These are phyloP conservation scores for Tolypocladium amazonense DNA, from an alignment of 2,329 filamentous ascomycete genomes.

Conservation along the genomic window DNA sequence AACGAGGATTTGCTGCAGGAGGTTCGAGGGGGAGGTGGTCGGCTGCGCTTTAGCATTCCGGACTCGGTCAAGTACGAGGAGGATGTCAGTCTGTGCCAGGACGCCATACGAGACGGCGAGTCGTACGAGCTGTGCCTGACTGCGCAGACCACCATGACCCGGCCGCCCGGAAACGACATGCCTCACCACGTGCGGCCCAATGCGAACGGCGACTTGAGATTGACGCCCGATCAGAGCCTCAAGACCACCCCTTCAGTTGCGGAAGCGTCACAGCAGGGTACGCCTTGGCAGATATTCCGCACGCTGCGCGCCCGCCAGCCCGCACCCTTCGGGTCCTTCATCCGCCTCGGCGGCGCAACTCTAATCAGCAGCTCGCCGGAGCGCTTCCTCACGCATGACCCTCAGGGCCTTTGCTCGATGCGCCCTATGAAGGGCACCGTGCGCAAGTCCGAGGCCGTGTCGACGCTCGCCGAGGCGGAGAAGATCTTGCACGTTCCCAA, in stretches of 20 bases:
- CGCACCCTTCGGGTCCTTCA: constrained; percentile 75
- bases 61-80: constrained; percentile 45
- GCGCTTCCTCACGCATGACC: constrained; percentile 59
- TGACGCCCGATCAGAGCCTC: background rate
- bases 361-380: constrained; percentile 81
- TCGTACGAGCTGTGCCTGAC: constrained; percentile 84
- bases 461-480: constrained; percentile 63
- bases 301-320: constrained; percentile 62
- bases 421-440: constrained; percentile 96
- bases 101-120: constrained; percentile 62
- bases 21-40: constrained; percentile 3
- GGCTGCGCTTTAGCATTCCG: constrained; percentile 26
- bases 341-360: constrained; percentile 58
- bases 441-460: constrained; percentile 55
- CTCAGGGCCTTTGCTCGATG: constrained; percentile 57
- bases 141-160: constrained; percentile 55
- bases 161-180: constrained; percentile 33
- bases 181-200: constrained; percentile 7
- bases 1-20: constrained; percentile 10
- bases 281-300: constrained; percentile 63
- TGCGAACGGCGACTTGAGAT: background rate
- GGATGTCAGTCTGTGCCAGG: constrained; percentile 59
- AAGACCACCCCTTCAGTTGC: background rate
- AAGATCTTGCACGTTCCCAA: constrained; percentile 69
- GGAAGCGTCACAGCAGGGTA: constrained; percentile 5